Evolutionary conservation across 108 stramenopile species (phyloP), one percentile per base, ranked within the genome.

Genomic region (Pinguiococcus pyrenoidosus): DNA sequence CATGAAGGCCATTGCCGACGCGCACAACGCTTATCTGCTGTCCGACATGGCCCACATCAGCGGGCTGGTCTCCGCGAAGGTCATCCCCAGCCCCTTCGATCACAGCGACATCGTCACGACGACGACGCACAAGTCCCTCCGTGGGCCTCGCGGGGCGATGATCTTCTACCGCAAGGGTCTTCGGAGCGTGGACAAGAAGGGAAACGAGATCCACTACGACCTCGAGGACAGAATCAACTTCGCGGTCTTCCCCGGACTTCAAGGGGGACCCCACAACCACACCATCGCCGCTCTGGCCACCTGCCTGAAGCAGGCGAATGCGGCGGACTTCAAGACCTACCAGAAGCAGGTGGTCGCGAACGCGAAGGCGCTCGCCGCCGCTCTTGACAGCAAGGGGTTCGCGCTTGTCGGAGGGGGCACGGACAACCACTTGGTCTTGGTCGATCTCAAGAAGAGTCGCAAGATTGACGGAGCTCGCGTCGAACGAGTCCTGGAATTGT

Each of bases 1-100:
- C 41, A 89, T 99, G 56, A 47, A 83, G 47, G 30, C 6, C 36
- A 89, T 91, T 56, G 83, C 85, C 27, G 94, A 96, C 59, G 59
- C 72, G 49, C 83, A 89, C 29, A 84, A 80, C 28, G 91, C 98
- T 14, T 88, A 86, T 49, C 79, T 99, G 50, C 53, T 99, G 57
- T 71, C 92, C 3, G 98, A 99, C 62, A 99, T 99, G 98, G 98
- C 98, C 18, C 98, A 99, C 81, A 96, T 99, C 73, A 85, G 83
- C 4, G 98, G 98, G 29, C 77, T 99, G 29, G 81, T 99, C 40
- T 70, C 93, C 4, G 90, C 93, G 9, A 77, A 82, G 35, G 87
- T 87, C 32, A 85, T 96, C 41, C 95, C 95, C 4, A 81, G 82
- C 10, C 95, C 93, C 69, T 99, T 99, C 50, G 85, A 85, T 3